Base-by-base conservation (phyloP, 1,139 yeast genomes). In the Meyerozyma athensensis region DNA sequence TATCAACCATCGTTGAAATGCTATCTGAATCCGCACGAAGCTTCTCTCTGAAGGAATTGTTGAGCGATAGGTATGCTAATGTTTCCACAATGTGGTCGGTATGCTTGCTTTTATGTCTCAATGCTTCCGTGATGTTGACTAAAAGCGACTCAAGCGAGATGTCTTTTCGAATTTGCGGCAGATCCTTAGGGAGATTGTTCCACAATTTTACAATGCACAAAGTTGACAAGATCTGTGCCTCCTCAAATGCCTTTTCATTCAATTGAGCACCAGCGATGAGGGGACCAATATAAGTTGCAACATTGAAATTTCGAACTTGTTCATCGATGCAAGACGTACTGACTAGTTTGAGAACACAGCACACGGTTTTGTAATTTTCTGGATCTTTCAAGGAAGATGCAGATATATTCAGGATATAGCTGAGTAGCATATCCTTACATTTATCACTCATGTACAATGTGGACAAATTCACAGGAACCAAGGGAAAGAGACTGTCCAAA, bases 401-500 rank as follows among this genome's bases (percentile, higher is more conserved):
- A 1, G 42, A 21, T 6, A 45, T 22, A 17, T 36, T 37, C 9
- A 39, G 26, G n/a, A 51, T 40, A 35, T 52, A 45, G 17, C 44
- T 30, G 9, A 49, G 28, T 4, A 61, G 46, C 17, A 48, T 49
- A 7, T 39, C 35, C 38, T 50, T 56, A 6, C 58, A 52, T 14
- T 34, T 41, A 1, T 52, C 53, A 13, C 45, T 36, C 19, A 45
- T 46, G 41, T 59, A 63, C 2, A 58, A 47, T 3, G 50, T 43
- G 7, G 50, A 43, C 6, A 54, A 43, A 1, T 53, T 33, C 12
- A 53, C 54, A 1, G 68, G 65, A 3, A 53, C 33, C 4, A 61
- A 36, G 1, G 68, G 61, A 37, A 58, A 63, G 18, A 61, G 45
- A 8, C 45, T 22, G 14, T 50, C 59, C 34, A 61, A 39, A 4